Evolutionary conservation across 352 stramenopile species (phyloP), one percentile per base, ranked within the genome.

Genomic region (Blastocystis sp.): DNA sequence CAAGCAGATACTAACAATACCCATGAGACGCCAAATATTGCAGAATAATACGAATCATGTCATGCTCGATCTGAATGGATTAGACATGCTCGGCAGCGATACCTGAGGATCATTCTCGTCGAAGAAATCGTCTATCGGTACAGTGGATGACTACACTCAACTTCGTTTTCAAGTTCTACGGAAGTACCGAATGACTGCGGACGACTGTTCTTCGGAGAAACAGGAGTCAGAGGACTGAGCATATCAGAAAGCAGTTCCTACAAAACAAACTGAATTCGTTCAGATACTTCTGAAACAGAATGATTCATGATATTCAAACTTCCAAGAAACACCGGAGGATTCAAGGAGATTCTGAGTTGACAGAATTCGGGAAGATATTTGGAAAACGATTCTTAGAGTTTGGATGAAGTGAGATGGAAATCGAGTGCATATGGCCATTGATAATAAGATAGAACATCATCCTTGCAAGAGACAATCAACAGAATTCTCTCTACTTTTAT

Each of bases 31-130:
- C 11, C n/a, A 80, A 47, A 64, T 80, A 80, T 41, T 80, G 70
- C 9, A 80, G 45, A 64, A 80, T 80, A 50, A 80, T 80, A 39
- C 55, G 70, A 62, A 80, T 54, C 26, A 80, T 63, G 37, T 80
- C 70, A 64, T 64, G 70, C 37, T 80, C 50, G 20, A 80, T 62
- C 70, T 64, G 8, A 50, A 43, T 20, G 43, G 2, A 75, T 45
- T 75, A 20, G 2, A 53, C 41, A 1, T 61, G 13, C n/a, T 61
- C 53, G 1, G 13, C 1, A 29, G 20, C 20, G 1, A 50, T 13
- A 80, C 70, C 55, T 80, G 70, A 66, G 34, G 50, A 20, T 80
- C n/a, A 26, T 80, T 80, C n/a, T 80, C 70, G 41, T 80, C 70
- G 55, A 80, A 80, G 7, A 80, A 41, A 34, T 26, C n/a, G 45